These are phyloP conservation scores for Ogataea dorogensis DNA, from an alignment of 805 yeast species.

Conservation along the genomic window DNA sequence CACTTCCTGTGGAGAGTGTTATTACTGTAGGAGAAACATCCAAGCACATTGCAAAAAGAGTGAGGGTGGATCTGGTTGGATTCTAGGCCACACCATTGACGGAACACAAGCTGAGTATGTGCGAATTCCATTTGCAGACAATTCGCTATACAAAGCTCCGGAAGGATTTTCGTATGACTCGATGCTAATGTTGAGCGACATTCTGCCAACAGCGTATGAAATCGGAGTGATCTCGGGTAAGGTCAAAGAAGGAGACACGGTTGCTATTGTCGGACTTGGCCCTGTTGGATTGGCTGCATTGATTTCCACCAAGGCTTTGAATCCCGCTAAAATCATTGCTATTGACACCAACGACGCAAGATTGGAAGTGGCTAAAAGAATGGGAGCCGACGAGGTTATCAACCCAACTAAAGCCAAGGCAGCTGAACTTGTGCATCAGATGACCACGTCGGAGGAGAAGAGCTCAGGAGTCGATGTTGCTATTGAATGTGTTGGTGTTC, in stretches of 20 bases:
- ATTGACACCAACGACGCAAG: slow-evolving; percentile 61
- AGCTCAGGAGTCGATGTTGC: slow-evolving; percentile 61
- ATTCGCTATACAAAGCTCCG: slow-evolving; percentile 37
- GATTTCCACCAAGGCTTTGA: slow-evolving; percentile 49
- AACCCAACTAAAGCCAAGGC: slow-evolving; percentile 49
- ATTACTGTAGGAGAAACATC: slow-evolving; percentile 51
- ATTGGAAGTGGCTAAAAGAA: slow-evolving; percentile 52
- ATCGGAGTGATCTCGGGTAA: slow-evolving; percentile 61
- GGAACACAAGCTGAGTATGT: slow-evolving; percentile 68
- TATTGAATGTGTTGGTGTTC: slow-evolving; percentile 64
- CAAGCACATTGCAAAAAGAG: slow-evolving; percentile 57
- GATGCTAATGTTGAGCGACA: slow-evolving; percentile 59
- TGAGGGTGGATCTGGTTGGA: slow-evolving; percentile 47
- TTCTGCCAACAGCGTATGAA: slow-evolving; percentile 66
- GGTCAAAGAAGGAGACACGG: slow-evolving; percentile 52
- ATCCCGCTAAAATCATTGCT: slow-evolving; percentile 56
- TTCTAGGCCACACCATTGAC: slow-evolving; percentile 54
- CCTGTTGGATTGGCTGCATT: slow-evolving; percentile 68
- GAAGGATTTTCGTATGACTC: slow-evolving; percentile 40
- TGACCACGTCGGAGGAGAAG: slow-evolving; percentile 30
- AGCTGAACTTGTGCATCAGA: slow-evolving; percentile 35
- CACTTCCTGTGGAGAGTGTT: slow-evolving; percentile 59
- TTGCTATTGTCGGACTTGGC: slow-evolving; percentile 66
- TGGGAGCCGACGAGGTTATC: slow-evolving; percentile 59
- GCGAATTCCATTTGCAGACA: slow-evolving; percentile 51